Percentiles rank a stretch among this genome's conserved stretches.
phyloP scores from a whole-genome alignment of 1,284 basidiomycete genomes.

The Ustilago shanxiensis region DNA sequence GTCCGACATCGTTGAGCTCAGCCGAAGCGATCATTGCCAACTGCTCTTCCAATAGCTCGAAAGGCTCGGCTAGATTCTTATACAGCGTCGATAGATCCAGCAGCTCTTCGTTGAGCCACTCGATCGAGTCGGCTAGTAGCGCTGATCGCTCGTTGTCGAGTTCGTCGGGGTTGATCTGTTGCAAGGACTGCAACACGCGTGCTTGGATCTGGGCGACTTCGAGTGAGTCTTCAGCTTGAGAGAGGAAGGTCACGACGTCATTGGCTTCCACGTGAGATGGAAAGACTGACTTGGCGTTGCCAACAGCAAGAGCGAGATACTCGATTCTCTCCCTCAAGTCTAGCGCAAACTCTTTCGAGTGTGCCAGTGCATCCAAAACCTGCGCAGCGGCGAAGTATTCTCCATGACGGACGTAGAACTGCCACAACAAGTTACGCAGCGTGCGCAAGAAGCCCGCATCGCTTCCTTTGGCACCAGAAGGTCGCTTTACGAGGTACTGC shows the following conservation, averaged over 20 bases:
- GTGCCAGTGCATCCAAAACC: conserved; percentile 86
- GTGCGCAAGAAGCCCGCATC: conserved; percentile 48
- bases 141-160: conserved; percentile 75
- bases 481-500: conserved; percentile 84
- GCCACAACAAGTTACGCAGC: conserved; percentile 91
- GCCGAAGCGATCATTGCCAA: conserved; percentile 93
- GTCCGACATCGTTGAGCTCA: conserved; percentile 85
- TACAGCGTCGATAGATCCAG: conserved; percentile 78
- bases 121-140: conserved; percentile 64
- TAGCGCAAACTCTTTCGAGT: conserved; percentile 79
- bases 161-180: conserved; percentile 60
- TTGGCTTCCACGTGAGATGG: conserved; percentile 74
- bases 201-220: conserved; percentile 97
- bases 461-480: conserved; percentile 73
- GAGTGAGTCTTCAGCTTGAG: conserved; percentile 92
- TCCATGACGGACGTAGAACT: conserved; percentile 81
- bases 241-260: conserved; percentile 91
- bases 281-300: conserved; percentile 81
- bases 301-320: conserved; percentile 79
- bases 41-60: conserved; percentile 85
- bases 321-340: conserved; percentile 65
- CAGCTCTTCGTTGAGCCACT: conserved; percentile 73
- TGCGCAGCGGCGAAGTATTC: conserved; percentile 87
- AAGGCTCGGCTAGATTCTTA: conserved; percentile 87
- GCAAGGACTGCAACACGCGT: conserved; percentile 74